Conservation (phyloP, 441 rosid species). For the Lepidium campestre region DNA sequence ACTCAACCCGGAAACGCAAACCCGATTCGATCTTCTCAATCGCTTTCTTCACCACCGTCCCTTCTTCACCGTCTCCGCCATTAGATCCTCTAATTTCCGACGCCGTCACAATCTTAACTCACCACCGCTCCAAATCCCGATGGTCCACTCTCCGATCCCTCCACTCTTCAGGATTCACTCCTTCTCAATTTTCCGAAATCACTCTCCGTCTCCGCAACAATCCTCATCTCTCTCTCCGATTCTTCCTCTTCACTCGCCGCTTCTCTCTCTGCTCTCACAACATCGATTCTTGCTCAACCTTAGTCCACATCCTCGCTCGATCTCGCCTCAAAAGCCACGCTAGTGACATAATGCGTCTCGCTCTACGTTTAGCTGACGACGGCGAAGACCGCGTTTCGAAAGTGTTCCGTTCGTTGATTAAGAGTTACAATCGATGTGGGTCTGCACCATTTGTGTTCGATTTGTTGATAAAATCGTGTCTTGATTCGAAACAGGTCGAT, state of each 20-base stretch:
- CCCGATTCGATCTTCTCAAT: background rate
- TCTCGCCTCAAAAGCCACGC: slow-evolving; percentile 55
- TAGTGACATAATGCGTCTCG: slow-evolving; percentile 35
- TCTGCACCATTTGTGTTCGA: slow-evolving; percentile 86
- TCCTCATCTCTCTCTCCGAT: slow-evolving; percentile 59
- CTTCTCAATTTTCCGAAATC: slow-evolving; percentile 56
- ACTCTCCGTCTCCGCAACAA: slow-evolving; percentile 47
- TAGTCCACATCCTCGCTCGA: slow-evolving; percentile 64
- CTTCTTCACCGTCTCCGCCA: slow-evolving; percentile 32
- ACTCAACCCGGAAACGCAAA: slow-evolving; percentile 11
- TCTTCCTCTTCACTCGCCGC: slow-evolving; percentile 58
- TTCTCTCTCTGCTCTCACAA: slow-evolving; percentile 50
- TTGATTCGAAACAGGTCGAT: slow-evolving; percentile 53
- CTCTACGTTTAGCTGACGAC: slow-evolving; percentile 31
- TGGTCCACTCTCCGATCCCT: slow-evolving; percentile 64
- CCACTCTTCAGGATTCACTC: slow-evolving; percentile 44
- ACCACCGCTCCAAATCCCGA: slow-evolving; percentile 73
- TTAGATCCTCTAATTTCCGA: slow-evolving; percentile 24
- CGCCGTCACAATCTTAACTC: slow-evolving; percentile 55
- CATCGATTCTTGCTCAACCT: slow-evolving; percentile 45
- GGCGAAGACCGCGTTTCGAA: slow-evolving; percentile 22
- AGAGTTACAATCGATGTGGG: slow-evolving; percentile 62
- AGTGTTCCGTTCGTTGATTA: slow-evolving; percentile 42
- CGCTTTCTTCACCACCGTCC: slow-evolving; percentile 23
- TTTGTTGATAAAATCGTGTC: slow-evolving; percentile 54